Conservation (phyloP, 306 rosid genomes). For the Fragaria ananassa region DNA sequence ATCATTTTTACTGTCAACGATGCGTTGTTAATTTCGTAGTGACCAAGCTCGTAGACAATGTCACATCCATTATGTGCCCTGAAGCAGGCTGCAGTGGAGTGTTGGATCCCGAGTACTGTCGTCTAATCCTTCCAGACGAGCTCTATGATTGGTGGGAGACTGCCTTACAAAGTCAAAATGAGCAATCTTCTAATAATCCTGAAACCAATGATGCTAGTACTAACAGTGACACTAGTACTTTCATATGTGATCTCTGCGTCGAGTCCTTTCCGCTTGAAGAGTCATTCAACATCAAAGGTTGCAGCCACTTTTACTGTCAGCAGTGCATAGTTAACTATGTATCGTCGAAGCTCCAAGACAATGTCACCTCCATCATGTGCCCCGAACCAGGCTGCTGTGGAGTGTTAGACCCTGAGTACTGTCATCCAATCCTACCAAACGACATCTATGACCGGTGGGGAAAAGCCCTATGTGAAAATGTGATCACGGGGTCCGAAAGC, state of each 20-base stretch:
- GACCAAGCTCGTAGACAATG: too few species aligned
- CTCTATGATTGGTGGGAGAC: too few species aligned
- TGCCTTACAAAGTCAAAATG: too few species aligned
- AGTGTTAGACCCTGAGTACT: conserved; percentile 33
- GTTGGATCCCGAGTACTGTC: too few species aligned
- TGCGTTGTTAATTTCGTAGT: background rate
- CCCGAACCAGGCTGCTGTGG: conserved; percentile 42
- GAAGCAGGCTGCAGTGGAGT: too few species aligned
- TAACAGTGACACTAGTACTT: too few species aligned
- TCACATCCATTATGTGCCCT: too few species aligned
- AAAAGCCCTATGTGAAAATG: conserved; percentile 34
- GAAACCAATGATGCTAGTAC: too few species aligned
- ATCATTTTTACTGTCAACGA: background rate
- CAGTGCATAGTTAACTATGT: conserved; percentile 5
- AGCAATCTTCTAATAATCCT: too few species aligned
- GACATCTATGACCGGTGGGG: conserved; percentile 41
- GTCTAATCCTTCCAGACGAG: too few species aligned
- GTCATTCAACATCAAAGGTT: background rate
- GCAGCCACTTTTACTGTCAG: background rate
- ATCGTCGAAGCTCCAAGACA: conserved; percentile 36
- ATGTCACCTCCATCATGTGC: conserved; percentile 32
- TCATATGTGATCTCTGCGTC: too few species aligned
- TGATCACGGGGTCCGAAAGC: conserved; percentile 11
- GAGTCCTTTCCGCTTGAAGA: too few species aligned
- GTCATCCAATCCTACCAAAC: conserved; percentile 36